Percentiles rank a stretch among this genome's conserved stretches.
phyloP scores from a whole-genome alignment of 768 basidiomycete genomes.

The Cystofilobasidium macerans region DNA sequence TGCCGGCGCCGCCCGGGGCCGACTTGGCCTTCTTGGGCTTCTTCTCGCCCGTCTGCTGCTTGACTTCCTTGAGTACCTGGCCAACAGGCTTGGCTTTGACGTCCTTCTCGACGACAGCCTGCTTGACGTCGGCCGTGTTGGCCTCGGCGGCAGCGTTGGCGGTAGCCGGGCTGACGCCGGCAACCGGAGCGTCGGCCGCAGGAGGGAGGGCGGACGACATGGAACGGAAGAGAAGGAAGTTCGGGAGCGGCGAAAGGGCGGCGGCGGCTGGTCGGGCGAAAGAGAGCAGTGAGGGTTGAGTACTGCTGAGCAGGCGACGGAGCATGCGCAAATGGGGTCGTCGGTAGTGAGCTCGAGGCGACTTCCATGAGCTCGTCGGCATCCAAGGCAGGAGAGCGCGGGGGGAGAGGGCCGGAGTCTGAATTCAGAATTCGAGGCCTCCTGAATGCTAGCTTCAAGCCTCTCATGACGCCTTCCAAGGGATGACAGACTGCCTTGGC shows the following conservation, averaged over 20 bases:
- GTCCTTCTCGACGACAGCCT: constrained; percentile 10
- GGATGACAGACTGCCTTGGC: too few species aligned
- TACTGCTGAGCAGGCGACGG: not conserved
- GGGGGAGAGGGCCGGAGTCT: not conserved
- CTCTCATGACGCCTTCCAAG: too few species aligned
- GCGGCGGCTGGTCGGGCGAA: not conserved
- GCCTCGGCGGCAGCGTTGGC: not conserved
- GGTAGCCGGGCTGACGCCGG: constrained; percentile 6
- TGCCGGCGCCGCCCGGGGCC: not conserved
- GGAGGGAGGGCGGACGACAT: constrained; percentile 25
- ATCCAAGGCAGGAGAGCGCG: too few species aligned
- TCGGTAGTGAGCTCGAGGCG: too few species aligned
- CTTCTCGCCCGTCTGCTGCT: constrained; percentile 20
- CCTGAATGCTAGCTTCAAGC: too few species aligned
- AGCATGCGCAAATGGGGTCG: not conserved
- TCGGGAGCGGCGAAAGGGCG: not conserved
- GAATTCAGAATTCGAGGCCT: too few species aligned
- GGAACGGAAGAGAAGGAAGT: not conserved
- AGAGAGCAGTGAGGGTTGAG: not conserved
- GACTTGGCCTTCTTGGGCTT: constrained; percentile 29
- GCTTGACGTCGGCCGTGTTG: constrained; percentile 14
- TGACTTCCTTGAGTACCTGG: constrained; percentile 1
- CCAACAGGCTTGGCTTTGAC: not conserved
- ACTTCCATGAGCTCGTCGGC: too few species aligned
- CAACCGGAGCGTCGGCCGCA: constrained; percentile 22